These are phyloP conservation scores for Eutypella sp. DNA, from an alignment of 2,329 filamentous ascomycete genomes.

Conservation along the genomic window DNA sequence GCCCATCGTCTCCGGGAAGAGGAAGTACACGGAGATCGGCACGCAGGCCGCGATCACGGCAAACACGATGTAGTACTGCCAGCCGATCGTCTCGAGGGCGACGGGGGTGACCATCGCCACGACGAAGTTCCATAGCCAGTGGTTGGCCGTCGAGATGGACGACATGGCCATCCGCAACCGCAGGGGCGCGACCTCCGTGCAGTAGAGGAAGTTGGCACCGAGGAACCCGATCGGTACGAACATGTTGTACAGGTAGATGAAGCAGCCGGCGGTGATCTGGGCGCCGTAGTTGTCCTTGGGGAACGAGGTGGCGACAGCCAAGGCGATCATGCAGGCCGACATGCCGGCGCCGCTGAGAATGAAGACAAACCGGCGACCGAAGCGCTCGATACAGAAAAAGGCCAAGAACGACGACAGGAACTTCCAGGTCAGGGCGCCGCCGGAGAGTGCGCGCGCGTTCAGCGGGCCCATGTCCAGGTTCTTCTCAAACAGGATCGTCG, in stretches of 20 bases:
- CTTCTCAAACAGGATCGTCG: slow-evolving; percentile 34
- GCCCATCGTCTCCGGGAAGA: slow-evolving; percentile 47
- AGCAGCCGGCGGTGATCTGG: slow-evolving; percentile 47
- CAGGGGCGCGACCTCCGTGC: slow-evolving; percentile 51
- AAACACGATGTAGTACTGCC: slow-evolving; percentile 47
- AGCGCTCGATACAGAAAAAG: slow-evolving; percentile 46
- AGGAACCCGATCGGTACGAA: slow-evolving; percentile 57
- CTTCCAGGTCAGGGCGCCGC: slow-evolving; percentile 51
- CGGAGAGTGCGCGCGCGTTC: slow-evolving; percentile 37
- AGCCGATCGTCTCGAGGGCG: slow-evolving; percentile 46
- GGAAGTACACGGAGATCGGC: slow-evolving; percentile 38
- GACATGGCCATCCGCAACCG: slow-evolving; percentile 49
- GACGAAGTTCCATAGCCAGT: slow-evolving; percentile 47
- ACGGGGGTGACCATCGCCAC: slow-evolving; percentile 40
- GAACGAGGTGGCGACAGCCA: slow-evolving; percentile 48
- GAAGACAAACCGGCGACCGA: slow-evolving; percentile 46
- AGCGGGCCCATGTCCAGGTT: slow-evolving; percentile 35
- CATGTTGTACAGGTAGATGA: slow-evolving; percentile 56
- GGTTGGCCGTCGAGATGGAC: slow-evolving; percentile 49
- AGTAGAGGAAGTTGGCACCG: slow-evolving; percentile 56
- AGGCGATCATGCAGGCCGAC: slow-evolving; percentile 48
- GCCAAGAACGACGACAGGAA: slow-evolving; percentile 39
- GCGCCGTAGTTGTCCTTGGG: slow-evolving; percentile 38
- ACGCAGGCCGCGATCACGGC: slow-evolving; percentile 41
- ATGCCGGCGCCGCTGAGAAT: slow-evolving; percentile 48